These are phyloP conservation scores for Neolentinus lepideus DNA, from an alignment of 1,284 basidiomycete genomes.

Conservation along the genomic window DNA sequence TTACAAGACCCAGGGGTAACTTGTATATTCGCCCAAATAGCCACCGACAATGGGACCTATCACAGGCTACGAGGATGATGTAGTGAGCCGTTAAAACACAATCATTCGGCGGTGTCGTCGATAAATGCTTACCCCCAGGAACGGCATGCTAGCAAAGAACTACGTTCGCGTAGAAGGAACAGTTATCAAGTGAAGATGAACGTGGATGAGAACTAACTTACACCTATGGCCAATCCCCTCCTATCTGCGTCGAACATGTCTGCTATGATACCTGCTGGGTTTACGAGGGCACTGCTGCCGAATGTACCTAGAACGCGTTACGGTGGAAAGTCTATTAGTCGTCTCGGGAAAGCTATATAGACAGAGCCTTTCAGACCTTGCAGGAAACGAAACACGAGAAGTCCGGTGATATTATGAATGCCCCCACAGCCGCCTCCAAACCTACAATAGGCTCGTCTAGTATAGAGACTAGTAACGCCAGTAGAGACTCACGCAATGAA, in stretches of 20 bases:
- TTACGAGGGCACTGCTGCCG: not conserved
- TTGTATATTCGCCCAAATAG: not conserved
- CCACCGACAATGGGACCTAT: conserved; percentile 1
- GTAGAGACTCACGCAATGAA: conserved; percentile 2
- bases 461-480: too few relatives aligned
- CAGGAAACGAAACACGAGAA: conserved; percentile 1
- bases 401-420: not conserved
- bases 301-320: not conserved
- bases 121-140: not conserved
- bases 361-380: not conserved
- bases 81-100: not conserved
- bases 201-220: not conserved
- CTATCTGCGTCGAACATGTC: conserved; percentile 2
- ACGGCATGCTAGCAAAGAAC: not conserved
- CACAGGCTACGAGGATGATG: not conserved
- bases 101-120: not conserved
- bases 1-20: not conserved
- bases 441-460: not conserved
- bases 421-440: not conserved
- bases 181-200: not conserved
- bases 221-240: conserved; percentile 1
- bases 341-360: not conserved
- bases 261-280: not conserved
- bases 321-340: not conserved
- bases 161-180: not conserved